These are phyloP conservation scores for Sugiyamaella mastotermitis DNA, from an alignment of 805 yeast species.

Conservation along the genomic window DNA sequence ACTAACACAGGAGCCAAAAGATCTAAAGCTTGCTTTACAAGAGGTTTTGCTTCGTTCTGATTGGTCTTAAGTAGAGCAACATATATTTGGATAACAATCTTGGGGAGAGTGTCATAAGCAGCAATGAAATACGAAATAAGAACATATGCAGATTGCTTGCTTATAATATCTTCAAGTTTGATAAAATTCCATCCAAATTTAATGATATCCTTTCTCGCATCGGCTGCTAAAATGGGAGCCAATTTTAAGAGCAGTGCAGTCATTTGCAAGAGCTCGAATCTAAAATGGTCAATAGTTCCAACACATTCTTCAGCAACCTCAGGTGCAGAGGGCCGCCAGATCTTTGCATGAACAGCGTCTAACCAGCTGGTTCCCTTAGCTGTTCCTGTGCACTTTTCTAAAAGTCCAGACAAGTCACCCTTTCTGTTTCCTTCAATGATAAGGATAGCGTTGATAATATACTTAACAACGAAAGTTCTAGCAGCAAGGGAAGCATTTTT, in stretches of 20 bases:
- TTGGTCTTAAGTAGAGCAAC: slow-evolving; percentile 82
- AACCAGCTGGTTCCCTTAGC: slow-evolving; percentile 48
- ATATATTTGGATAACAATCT: slow-evolving; percentile 85
- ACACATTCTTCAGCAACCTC: slow-evolving; percentile 41
- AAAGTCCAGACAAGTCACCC: slow-evolving; percentile 43
- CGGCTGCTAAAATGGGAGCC: slow-evolving; percentile 54
- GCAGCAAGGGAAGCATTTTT: slow-evolving; percentile 43
- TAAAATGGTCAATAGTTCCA: slow-evolving; percentile 65
- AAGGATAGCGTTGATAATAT: slow-evolving; percentile 60
- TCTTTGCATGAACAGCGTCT: slow-evolving; percentile 47
- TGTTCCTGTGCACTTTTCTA: slow-evolving; percentile 31
- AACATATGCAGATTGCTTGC: slow-evolving; percentile 90
- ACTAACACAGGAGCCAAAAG: slow-evolving; percentile 83
- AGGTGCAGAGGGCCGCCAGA: slow-evolving; percentile 60
- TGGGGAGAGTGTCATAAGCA: slow-evolving; percentile 81
- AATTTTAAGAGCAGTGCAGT: slow-evolving; percentile 70
- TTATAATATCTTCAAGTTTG: slow-evolving; percentile 77
- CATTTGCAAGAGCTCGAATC: slow-evolving; percentile 74
- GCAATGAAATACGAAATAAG: slow-evolving; percentile 81
- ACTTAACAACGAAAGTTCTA: slow-evolving; percentile 54
- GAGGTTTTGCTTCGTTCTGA: slow-evolving; percentile 73
- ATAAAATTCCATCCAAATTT: slow-evolving; percentile 93
- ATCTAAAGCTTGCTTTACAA: slow-evolving; percentile 85
- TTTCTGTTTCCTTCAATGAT: slow-evolving; percentile 50
- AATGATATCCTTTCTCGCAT: slow-evolving; percentile 73